Evolutionary conservation across 2,329 filamentous ascomycete genomes (phyloP), one percentile per base, ranked within the genome.

Genomic region (Xylaria sp.): DNA sequence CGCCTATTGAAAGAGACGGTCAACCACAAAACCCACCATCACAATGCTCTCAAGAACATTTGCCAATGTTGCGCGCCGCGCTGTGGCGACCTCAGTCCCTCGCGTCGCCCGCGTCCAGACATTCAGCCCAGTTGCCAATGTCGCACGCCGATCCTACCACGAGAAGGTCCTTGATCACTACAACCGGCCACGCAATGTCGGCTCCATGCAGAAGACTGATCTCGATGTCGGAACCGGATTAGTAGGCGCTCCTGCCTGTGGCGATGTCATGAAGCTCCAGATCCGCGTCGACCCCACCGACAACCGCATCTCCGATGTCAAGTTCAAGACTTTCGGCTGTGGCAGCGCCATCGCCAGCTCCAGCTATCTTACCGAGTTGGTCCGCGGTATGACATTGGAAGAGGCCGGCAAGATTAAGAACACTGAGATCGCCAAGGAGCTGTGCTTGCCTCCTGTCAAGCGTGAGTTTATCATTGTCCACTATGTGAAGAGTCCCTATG

Each of bases 341-440:
- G 89, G 89, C 49, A 92, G 77, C 35, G 94, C 94, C 66, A 99
- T 99, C 76, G 94, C 94, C 49, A 93, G 89, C 65, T 95, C 90
- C 61, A 94, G 89, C 72, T 99, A 99, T 74, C 78, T 99, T 70
- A 99, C 94, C 7, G 92, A 96, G 77, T 80, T 99, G 61, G 92
- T 99, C 64, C 85, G 91, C 65, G 94, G 94, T 62, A 99, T 97
- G 93, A 96, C 89, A 11, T 78, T 99, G 66, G 94, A 99, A 69
- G 91, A 99, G 74, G 94, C 95, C 39, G 87, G 87, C 57, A 88
- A 89, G 78, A 90, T 99, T 69, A 89, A 91, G 79, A 99, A 99
- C 78, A 96, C 93, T 2, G 92, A 99, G 78, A 99, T 99, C 73
- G 94, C 94, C 44, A 95, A 96, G 81, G 95, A 99, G 78, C 76